A percentile compares a stretch with the other conserved stretches of the same genome.
phyloP scores from a whole-genome alignment of 352 stramenopile genomes.

The Aphanomyces invadans region DNA sequence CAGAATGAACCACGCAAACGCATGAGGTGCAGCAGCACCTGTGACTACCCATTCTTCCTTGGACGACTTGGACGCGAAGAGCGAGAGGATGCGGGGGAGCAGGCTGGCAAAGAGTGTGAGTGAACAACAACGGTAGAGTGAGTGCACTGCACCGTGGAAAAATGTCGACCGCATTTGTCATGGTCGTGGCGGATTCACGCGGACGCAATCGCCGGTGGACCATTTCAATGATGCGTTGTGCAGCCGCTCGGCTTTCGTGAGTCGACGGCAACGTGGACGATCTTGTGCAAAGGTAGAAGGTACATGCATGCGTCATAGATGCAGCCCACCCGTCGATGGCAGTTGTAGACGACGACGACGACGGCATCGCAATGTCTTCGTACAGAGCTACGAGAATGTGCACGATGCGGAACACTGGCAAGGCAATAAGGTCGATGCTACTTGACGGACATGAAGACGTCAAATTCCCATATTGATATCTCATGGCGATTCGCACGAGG shows the following conservation, averaged over 20 bases:
- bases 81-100: conserved; percentile 11
- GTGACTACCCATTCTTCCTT: conserved; percentile 62
- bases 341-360: neutral
- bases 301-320: neutral
- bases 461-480: neutral
- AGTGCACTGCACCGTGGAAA: neutral
- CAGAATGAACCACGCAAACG: conserved; percentile 44
- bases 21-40: conserved; percentile 42
- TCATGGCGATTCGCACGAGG: neutral
- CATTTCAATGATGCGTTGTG: neutral
- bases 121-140: neutral
- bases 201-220: neutral
- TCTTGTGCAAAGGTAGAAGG: neutral
- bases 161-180: neutral
- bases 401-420: neutral
- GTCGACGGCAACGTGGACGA: neutral
- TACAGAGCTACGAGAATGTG: neutral
- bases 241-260: neutral
- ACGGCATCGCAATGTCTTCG: neutral
- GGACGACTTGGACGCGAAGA: conserved; percentile 37
- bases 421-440: neutral
- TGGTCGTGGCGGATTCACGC: neutral
- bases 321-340: neutral
- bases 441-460: neutral
- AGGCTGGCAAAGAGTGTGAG: neutral